Conservation (phyloP, 2,329 filamentous ascomycete genomes). For the Calonectria pauciramosa region DNA sequence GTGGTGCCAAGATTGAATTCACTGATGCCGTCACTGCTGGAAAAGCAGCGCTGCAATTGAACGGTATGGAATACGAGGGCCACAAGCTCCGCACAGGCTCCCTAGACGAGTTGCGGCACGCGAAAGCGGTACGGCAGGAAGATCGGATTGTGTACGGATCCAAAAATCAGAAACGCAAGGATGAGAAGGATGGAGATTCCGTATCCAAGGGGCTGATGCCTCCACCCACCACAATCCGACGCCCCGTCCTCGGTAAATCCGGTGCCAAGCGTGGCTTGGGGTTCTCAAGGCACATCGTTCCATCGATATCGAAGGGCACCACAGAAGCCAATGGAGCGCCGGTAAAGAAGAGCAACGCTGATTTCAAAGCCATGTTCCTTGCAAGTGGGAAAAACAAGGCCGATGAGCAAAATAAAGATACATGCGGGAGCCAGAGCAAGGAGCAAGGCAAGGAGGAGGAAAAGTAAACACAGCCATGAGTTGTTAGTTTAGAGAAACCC, state of each 20-base stretch:
- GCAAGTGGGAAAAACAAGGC: constrained; percentile 35
- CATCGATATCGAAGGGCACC: constrained; percentile 24
- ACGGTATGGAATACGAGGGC: constrained; percentile 68
- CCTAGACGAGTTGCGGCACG: constrained; percentile 66
- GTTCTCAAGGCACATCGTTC: constrained; percentile 51
- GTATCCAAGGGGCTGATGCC: constrained; percentile 56
- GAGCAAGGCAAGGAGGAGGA: constrained; percentile 1
- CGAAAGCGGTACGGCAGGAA: constrained; percentile 58
- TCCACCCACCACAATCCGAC: constrained; percentile 58
- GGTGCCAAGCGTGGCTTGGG: constrained; percentile 60
- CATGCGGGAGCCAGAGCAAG: neutral
- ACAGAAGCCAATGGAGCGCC: constrained; percentile 45
- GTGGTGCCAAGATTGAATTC: constrained; percentile 90
- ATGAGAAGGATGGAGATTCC: neutral
- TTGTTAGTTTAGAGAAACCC: neutral
- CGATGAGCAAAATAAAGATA: constrained; percentile 21
- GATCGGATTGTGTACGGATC: constrained; percentile 49
- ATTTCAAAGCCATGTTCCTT: constrained; percentile 69
- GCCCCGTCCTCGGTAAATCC: constrained; percentile 56
- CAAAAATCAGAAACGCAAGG: constrained; percentile 47
- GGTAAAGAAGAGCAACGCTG: constrained; percentile 66
- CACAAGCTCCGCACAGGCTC: constrained; percentile 68
- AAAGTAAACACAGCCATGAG: constrained; percentile 17
- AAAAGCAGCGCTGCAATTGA: constrained; percentile 73
- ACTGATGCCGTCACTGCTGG: constrained; percentile 78